phyloP scores from a whole-genome alignment of 768 basidiomycete genomes.

The Hortiboletus flavorubellus region DNA sequence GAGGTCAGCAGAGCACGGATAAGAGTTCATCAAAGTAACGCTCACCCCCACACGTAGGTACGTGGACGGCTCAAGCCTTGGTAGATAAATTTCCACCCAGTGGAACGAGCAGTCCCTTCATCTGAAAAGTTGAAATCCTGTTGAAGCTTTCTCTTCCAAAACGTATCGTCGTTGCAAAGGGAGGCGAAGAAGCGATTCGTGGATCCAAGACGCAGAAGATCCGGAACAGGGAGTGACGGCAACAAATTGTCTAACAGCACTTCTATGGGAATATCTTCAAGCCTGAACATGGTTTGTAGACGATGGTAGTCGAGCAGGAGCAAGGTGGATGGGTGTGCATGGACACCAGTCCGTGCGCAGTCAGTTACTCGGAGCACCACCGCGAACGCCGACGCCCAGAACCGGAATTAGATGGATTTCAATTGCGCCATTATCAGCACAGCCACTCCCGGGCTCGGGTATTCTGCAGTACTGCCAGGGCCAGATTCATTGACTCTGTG shows the following conservation, averaged over 20 bases:
- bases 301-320: not conserved
- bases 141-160: conserved; percentile 71
- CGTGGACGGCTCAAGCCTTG: conserved; percentile 56
- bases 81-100: conserved; percentile 81
- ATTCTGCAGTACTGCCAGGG: no score
- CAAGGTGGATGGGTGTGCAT: not conserved
- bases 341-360: conserved; percentile 6
- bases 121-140: conserved; percentile 79
- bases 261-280: conserved; percentile 67
- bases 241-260: conserved; percentile 74
- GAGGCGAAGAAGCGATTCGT: conserved; percentile 63
- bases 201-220: conserved; percentile 55
- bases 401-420: conserved; percentile 11
- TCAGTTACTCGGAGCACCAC: not conserved
- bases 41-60: conserved; percentile 61
- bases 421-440: conserved; percentile 17
- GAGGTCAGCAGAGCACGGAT: conserved; percentile 1
- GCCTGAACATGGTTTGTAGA: conserved; percentile 30
- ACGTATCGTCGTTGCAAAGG: conserved; percentile 64
- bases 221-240: conserved; percentile 48
- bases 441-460: conserved; percentile 13
- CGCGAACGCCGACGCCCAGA: not conserved
- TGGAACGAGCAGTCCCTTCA: conserved; percentile 65
- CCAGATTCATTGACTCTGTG: no score
- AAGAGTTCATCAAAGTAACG: conserved; percentile 1